phyloP scores from a whole-genome alignment of 2,329 filamentous ascomycete species.

The Botrytis paeoniae region DNA sequence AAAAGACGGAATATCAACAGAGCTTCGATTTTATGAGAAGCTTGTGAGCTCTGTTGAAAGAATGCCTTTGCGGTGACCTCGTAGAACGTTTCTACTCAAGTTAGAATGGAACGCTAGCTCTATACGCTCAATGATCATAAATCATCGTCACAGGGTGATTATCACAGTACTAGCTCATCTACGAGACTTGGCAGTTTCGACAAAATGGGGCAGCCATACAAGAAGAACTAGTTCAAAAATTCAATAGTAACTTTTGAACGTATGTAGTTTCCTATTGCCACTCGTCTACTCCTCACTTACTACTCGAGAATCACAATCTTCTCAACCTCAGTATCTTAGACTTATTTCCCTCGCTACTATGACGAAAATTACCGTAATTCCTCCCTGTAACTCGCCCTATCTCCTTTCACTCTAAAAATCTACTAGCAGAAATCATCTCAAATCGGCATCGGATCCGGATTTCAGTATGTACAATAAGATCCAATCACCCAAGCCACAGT shows the following conservation, averaged over 20 bases:
- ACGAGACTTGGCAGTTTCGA: background rate
- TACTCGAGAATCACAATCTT: background rate
- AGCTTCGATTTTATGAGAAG: background rate
- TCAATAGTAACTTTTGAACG: background rate
- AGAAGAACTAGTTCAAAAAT: background rate
- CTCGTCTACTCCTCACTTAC: background rate
- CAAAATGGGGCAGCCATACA: background rate
- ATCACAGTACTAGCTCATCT: background rate
- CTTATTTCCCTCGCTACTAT: background rate
- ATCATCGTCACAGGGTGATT: background rate
- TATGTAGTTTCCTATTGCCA: background rate
- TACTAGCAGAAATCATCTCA: background rate
- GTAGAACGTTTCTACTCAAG: background rate
- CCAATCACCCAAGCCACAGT: background rate
- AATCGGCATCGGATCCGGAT: background rate
- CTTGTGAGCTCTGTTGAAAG: background rate
- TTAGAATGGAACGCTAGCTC: background rate
- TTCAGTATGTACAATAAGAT: background rate
- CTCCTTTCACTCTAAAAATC: background rate
- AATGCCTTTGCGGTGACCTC: no score
- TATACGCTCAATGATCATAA: no score
- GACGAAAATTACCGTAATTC: no score
- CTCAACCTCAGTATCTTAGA: background rate
- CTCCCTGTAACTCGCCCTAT: background rate
- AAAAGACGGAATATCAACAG: background rate